Percentiles rank a stretch among this genome's conserved stretches.
phyloP scores from a whole-genome alignment of 352 stramenopile genomes.

The Globisporangium emineosum region DNA sequence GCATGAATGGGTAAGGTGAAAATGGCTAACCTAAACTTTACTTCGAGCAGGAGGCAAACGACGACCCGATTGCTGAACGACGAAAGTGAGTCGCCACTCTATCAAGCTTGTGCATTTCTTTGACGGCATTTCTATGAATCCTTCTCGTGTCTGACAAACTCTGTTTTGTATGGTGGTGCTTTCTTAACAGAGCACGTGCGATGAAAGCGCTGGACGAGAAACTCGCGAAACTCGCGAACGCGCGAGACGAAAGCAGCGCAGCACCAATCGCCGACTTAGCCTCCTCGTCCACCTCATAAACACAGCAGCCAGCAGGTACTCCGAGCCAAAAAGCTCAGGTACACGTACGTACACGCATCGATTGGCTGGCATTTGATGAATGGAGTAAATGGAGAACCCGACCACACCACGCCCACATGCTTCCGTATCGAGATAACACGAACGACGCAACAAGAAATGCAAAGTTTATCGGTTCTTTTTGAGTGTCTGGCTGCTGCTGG shows the following conservation, averaged over 20 bases:
- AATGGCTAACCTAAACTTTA: too few relatives aligned
- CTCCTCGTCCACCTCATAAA: not conserved
- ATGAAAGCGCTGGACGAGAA: constrained; percentile 90
- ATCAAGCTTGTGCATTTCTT: not conserved
- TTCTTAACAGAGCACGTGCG: constrained; percentile 52
- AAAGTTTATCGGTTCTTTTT: not conserved
- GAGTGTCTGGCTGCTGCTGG: not conserved
- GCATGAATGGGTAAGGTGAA: too few relatives aligned
- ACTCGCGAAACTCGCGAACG: constrained; percentile 72
- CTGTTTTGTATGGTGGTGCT: not conserved
- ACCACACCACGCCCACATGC: too few relatives aligned
- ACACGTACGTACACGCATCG: not conserved
- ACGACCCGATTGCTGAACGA: constrained; percentile 80
- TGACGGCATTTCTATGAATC: too few relatives aligned
- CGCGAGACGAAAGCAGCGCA: constrained; percentile 14
- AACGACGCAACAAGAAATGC: not conserved
- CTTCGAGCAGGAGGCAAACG: constrained; percentile 37
- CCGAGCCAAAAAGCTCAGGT: not conserved
- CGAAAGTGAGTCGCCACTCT: constrained; percentile 62
- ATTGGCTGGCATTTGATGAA: not conserved
- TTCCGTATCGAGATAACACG: not conserved
- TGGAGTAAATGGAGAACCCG: too few relatives aligned
- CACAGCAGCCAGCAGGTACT: not conserved
- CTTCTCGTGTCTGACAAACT: not conserved
- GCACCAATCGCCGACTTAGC: not conserved